Conservation (phyloP, 1,139 yeast genomes). For the Keqinozyma sinolaborantium region DNA sequence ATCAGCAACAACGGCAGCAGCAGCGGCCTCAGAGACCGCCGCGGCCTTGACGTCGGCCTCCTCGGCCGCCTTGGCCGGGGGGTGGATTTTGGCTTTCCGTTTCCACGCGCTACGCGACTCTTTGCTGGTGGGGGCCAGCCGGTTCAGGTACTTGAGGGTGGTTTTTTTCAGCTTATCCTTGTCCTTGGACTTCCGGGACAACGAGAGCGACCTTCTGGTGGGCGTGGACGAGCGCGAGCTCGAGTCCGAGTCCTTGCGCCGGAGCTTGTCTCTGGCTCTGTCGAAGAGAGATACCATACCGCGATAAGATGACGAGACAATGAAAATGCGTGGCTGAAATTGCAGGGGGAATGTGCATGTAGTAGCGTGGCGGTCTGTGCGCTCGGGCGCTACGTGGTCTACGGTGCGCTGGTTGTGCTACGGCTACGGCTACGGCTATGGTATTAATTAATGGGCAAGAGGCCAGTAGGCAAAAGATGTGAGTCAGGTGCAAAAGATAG, state of each 20-base stretch:
- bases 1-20: too few species aligned
- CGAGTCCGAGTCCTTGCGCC: constrained; percentile 1
- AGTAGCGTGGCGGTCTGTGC: too few species aligned
- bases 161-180: not conserved
- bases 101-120: not conserved
- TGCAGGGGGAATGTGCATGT: too few species aligned
- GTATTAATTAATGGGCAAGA: too few species aligned
- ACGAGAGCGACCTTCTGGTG: not conserved
- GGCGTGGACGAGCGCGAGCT: not conserved
- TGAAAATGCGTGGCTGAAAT: too few species aligned
- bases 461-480: too few species aligned
- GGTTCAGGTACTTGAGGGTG: not conserved
- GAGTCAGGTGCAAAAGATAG: too few species aligned
- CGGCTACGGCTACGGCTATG: too few species aligned
- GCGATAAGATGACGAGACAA: too few species aligned
- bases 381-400: too few species aligned
- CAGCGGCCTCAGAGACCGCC: too few species aligned
- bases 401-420: too few species aligned
- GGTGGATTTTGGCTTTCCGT: not conserved
- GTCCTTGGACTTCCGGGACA: not conserved
- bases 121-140: not conserved
- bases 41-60: not conserved
- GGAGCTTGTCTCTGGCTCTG: constrained; percentile 9
- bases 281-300: constrained; percentile 7
- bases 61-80: not conserved